Evolutionary conservation across 257 asterid species (phyloP).

Genomic region (Mentha longifolia): DNA sequence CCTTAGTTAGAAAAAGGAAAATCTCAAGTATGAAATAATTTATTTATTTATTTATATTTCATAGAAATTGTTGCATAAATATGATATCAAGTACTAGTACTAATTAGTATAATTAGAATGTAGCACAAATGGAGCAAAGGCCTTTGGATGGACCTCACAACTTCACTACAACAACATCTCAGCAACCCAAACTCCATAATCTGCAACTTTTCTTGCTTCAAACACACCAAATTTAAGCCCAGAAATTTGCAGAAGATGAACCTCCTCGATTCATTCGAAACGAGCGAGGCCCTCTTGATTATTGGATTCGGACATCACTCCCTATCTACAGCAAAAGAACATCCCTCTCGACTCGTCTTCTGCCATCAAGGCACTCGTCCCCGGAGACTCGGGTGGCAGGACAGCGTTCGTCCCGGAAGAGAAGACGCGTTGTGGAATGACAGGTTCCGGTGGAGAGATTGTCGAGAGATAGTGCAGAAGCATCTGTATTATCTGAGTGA

Average conservation of each 20-base stretch:
- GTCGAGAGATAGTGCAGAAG: conserved; percentile 76
- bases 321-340: conserved; percentile 65
- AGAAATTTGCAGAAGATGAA: not conserved
- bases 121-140: conserved; percentile 47
- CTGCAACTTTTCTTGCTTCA: conserved; percentile 22
- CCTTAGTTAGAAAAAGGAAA: too few relatives aligned
- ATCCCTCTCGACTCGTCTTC: conserved; percentile 55
- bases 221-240: not conserved
- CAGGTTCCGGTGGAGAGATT: conserved; percentile 70
- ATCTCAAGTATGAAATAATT: too few relatives aligned
- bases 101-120: too few relatives aligned
- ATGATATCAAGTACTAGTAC: too few relatives aligned
- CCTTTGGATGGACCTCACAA: conserved; percentile 62
- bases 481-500: conserved; percentile 90
- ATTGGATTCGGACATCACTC: not conserved
- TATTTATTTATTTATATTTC: too few relatives aligned
- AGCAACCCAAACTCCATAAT: conserved; percentile 54
- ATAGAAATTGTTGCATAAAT: too few relatives aligned
- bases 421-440: conserved; percentile 58
- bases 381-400: conserved; percentile 92
- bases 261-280: not conserved
- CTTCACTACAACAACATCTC: conserved; percentile 65
- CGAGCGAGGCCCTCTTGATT: not conserved
- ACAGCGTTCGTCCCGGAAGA: conserved; percentile 57
- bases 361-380: conserved; percentile 87